A percentile compares a stretch with the other conserved stretches of the same genome.
These are phyloP conservation scores for Coemansia sp. DNA, from an alignment of 192 early-diverging fungal species.

Conservation along the genomic window DNA sequence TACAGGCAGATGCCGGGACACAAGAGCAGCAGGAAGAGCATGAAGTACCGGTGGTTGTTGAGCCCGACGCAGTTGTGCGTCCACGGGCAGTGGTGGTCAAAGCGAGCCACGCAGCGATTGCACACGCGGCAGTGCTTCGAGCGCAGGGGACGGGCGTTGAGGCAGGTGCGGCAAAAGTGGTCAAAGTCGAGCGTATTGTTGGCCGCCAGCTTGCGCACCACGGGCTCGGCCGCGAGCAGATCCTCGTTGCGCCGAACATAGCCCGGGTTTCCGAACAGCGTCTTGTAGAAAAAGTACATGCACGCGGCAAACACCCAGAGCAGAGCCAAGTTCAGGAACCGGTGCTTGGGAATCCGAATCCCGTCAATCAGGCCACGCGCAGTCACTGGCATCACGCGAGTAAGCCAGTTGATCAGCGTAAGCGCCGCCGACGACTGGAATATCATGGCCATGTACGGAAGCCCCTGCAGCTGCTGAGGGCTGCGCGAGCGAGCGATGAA, in stretches of 20 bases:
- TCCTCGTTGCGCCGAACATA: conserved; percentile 61
- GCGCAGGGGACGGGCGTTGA: conserved; percentile 77
- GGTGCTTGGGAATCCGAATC: conserved; percentile 23
- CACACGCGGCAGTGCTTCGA: conserved; percentile 95
- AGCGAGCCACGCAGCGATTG: conserved; percentile 87
- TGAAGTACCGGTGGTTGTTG: conserved; percentile 84
- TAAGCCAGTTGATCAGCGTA: conserved; percentile 64
- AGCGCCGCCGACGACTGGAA: conserved; percentile 85
- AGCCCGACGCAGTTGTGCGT: conserved; percentile 93
- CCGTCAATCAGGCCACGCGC: conserved; percentile 29
- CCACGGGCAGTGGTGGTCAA: conserved; percentile 98
- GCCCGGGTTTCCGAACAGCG: conserved; percentile 74
- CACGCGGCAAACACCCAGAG: conserved; percentile 57
- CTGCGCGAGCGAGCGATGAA: conserved; percentile 56
- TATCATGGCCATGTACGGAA: conserved; percentile 82
- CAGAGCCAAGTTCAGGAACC: conserved; percentile 64
- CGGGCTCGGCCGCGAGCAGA: conserved; percentile 32
- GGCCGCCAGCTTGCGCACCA: conserved; percentile 60
- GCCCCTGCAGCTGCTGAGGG: conserved; percentile 61
- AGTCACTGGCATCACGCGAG: conserved; percentile 66
- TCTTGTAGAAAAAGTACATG: conserved; percentile 75
- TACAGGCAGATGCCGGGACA: conserved; percentile 61
- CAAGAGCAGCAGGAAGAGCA: conserved; percentile 74
- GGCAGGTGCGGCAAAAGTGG: conserved; percentile 85
- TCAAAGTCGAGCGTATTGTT: conserved; percentile 67